A percentile compares a stretch with the other conserved stretches of the same genome.
These are phyloP conservation scores for Bombardia bombarda DNA, from an alignment of 495 filamentous ascomycete species.

Conservation along the genomic window DNA sequence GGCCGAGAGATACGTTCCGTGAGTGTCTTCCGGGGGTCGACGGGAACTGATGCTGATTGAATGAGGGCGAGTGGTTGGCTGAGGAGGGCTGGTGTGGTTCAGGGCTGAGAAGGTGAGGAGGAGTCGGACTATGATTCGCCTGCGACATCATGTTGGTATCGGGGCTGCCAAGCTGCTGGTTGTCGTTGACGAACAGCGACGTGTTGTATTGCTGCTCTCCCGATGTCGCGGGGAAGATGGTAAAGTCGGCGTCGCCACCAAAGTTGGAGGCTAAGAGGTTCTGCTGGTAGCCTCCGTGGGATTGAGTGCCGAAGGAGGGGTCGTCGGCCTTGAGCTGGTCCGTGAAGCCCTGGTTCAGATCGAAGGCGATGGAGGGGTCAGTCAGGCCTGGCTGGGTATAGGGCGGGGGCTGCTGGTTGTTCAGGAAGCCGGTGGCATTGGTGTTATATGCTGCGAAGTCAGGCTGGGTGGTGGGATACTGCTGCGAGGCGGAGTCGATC, in stretches of 20 bases:
- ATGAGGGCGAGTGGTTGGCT: slow-evolving; percentile 48
- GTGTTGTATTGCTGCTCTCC: slow-evolving; percentile 38
- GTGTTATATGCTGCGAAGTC: slow-evolving; percentile 28
- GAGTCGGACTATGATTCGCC: slow-evolving; percentile 48
- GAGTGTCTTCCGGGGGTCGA: slow-evolving; percentile 54
- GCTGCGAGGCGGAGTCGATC: slow-evolving; percentile 30
- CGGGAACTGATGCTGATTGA: slow-evolving; percentile 50
- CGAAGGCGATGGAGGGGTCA: slow-evolving; percentile 28
- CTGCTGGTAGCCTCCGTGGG: slow-evolving; percentile 14
- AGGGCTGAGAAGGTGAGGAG: slow-evolving; percentile 62
- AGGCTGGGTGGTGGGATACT: slow-evolving; percentile 23
- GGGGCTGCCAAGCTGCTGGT: slow-evolving; percentile 46
- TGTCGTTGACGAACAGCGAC: slow-evolving; percentile 39
- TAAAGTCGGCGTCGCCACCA: slow-evolving; percentile 39
- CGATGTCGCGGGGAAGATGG: slow-evolving; percentile 38
- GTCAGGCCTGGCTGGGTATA: slow-evolving; percentile 26
- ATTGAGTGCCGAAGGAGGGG: slow-evolving; percentile 21
- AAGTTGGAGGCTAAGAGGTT: slow-evolving; percentile 35
- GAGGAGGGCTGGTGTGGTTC: slow-evolving; percentile 48
- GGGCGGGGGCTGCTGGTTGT: slow-evolving; percentile 30
- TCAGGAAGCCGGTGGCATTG: slow-evolving; percentile 29
- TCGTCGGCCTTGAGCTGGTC: slow-evolving; percentile 28
- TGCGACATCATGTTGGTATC: slow-evolving; percentile 65
- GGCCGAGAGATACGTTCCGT: slow-evolving; percentile 72
- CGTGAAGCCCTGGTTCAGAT: slow-evolving; percentile 31